Evolutionary conservation across 208 protist species (phyloP).

Genomic region (Naegleria fowleri): DNA sequence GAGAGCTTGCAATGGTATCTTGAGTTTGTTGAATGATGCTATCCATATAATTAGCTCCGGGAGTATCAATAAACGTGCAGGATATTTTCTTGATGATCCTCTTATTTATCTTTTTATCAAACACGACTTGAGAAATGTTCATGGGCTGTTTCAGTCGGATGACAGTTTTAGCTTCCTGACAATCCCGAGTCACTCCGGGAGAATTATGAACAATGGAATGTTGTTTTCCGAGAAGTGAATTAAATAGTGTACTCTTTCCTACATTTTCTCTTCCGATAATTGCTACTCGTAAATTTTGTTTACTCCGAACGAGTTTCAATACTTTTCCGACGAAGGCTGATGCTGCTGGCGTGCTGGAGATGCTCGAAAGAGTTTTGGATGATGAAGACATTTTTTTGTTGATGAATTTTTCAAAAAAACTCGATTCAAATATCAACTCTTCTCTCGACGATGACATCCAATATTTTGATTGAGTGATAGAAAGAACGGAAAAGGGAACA

Average conservation of each 20-base stretch:
- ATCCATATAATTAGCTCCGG: constrained; percentile 15
- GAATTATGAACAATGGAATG: constrained; percentile 41
- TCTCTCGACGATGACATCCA: too few relatives aligned
- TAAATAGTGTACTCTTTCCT: constrained; percentile 81
- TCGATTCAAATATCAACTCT: too few relatives aligned
- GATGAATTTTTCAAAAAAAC: too few relatives aligned
- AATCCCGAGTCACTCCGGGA: constrained; percentile 24
- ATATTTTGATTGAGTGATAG: too few relatives aligned
- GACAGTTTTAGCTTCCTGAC: constrained; percentile 25
- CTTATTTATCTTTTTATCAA: background rate
- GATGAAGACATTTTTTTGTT: too few relatives aligned
- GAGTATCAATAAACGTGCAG: constrained; percentile 14
- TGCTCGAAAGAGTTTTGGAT: too few relatives aligned
- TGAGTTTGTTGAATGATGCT: constrained; percentile 9
- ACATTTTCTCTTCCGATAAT: constrained; percentile 82
- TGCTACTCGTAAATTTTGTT: constrained; percentile 60
- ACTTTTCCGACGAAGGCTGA: background rate
- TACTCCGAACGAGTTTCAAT: background rate
- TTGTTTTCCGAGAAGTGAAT: constrained; percentile 33
- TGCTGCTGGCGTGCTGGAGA: too few relatives aligned
- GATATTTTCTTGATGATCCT: background rate
- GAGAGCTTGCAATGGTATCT: background rate
- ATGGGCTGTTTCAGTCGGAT: constrained; percentile 24
- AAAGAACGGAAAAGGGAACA: too few relatives aligned
- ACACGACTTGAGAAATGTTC: background rate